These are phyloP conservation scores for Stereum hirsutum DNA, from an alignment of 1,284 basidiomycete genomes.

Conservation along the genomic window DNA sequence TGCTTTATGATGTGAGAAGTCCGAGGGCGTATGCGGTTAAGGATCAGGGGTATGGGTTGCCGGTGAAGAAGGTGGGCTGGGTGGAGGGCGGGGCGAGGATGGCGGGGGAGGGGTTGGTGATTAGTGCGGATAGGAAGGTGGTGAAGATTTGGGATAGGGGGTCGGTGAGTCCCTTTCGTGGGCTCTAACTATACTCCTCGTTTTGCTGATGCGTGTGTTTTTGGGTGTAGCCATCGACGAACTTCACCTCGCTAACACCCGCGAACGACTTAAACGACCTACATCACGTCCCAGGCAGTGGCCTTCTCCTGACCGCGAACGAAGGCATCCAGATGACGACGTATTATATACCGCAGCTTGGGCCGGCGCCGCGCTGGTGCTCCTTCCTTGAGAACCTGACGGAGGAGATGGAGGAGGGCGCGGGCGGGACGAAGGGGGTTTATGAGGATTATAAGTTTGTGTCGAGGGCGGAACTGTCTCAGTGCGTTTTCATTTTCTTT, in stretches of 20 bases:
- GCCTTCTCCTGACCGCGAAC: constrained; percentile 83
- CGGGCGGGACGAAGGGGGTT: constrained; percentile 42
- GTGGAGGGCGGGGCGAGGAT: constrained; percentile 79
- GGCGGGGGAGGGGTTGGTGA: constrained; percentile 80
- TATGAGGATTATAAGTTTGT: constrained; percentile 99
- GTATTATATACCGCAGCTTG: constrained; percentile 93
- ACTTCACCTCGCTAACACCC: constrained; percentile 91
- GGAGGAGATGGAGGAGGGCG: constrained; percentile 92
- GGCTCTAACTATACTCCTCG: background rate
- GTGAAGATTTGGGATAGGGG: constrained; percentile 93
- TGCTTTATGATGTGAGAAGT: constrained; percentile 92
- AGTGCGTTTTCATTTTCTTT: constrained; percentile 37
- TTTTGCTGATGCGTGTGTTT: constrained; percentile 3
- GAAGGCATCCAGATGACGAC: constrained; percentile 89
- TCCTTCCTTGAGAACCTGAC: constrained; percentile 97
- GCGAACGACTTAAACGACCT: constrained; percentile 84
- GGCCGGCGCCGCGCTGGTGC: constrained; percentile 95
- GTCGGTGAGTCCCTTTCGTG: constrained; percentile 41
- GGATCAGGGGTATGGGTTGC: constrained; percentile 95
- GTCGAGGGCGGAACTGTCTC: constrained; percentile 79
- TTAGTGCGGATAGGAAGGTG: constrained; percentile 90
- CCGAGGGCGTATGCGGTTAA: constrained; percentile 80
- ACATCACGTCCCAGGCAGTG: constrained; percentile 80
- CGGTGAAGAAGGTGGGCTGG: constrained; percentile 85
- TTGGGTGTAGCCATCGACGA: constrained; percentile 59